Base-by-base conservation (phyloP, 1,139 yeast species). In the Lodderomyces orthopsilosis region DNA sequence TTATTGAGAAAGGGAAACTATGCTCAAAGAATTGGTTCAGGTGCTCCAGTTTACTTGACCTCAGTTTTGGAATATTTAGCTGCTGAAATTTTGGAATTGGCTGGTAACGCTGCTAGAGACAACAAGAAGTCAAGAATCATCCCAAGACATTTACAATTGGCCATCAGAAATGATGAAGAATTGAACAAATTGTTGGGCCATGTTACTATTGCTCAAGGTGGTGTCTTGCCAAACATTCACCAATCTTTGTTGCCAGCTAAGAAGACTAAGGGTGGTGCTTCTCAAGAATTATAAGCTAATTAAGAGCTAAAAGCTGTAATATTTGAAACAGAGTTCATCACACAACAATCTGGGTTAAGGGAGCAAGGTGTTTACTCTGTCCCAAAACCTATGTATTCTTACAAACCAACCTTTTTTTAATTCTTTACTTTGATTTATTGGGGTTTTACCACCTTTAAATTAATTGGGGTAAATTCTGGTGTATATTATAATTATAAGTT, bases 191-290 rank as follows among this genome's bases (percentile, higher is more conserved):
- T 72, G 63, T 79, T 88, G 60, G 98, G 98, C 66, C 90, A 86
- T 68, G 95, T 88, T 60, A 86, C 95, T 56, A 89, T 88, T 63
- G 95, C 96, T 59, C 95, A 88, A 77, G 96, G 96, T 85, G 96
- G 96, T 85, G 96, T 89, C 58, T 80, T 89, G 70, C 96, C 96
- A 79, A 90, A 91, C 86, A 85, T 85, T 68, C 96, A 91, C 77
- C 91, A 85, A 74, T 85, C 86, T 79, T 83, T 91, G 74, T 83
- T 90, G 73, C 97, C 97, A 75, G 83, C 90, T 83, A 91, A 91
- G 81, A 79, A 89, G 62, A 77, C 87, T 53, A 83, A 83, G 75
- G 75, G 80, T 51, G 68, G 68, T 56, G 83, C 83, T 74, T 85
- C 93, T 65, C 94, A 85, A 77, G 93, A 85, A 75, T 83, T 85